Evolutionary conservation across 2,329 filamentous ascomycete genomes (phyloP).

Genomic region (Hypoxylon sp.): DNA sequence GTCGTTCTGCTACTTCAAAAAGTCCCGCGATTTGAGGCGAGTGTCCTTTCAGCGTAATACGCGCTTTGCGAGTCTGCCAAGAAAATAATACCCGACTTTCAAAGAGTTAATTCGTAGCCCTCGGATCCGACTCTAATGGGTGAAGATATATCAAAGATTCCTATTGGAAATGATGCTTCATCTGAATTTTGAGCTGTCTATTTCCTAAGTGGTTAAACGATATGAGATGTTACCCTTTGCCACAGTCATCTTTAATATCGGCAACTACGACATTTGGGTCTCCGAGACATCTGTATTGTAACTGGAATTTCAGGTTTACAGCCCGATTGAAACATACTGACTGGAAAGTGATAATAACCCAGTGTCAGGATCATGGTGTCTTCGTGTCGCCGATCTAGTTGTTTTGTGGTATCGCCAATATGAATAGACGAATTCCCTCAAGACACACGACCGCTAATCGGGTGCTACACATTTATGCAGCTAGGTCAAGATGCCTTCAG

Average conservation of each 20-base stretch:
- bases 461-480: conserved; percentile 33
- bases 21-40: background rate
- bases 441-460: conserved; percentile 31
- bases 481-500: conserved; percentile 20
- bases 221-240: conserved; percentile 30
- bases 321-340: conserved; percentile 37
- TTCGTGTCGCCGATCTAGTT: conserved; percentile 31
- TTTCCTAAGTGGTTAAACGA: conserved; percentile 3
- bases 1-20: background rate
- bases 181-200: conserved; percentile 5
- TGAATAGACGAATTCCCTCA: conserved; percentile 37
- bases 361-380: conserved; percentile 19
- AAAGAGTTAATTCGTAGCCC: conserved; percentile 5
- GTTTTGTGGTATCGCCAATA: conserved; percentile 24
- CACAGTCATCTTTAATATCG: conserved; percentile 19
- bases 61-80: conserved; percentile 7
- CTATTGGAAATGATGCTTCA: background rate
- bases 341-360: conserved; percentile 11
- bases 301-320: conserved; percentile 32
- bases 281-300: conserved; percentile 38
- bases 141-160: conserved; percentile 1
- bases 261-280: conserved; percentile 16
- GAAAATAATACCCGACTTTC: background rate
- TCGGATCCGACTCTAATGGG: background rate
- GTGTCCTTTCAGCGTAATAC: background rate